Base-by-base conservation (phyloP, 1,284 basidiomycete genomes). In the Irpex sp. region DNA sequence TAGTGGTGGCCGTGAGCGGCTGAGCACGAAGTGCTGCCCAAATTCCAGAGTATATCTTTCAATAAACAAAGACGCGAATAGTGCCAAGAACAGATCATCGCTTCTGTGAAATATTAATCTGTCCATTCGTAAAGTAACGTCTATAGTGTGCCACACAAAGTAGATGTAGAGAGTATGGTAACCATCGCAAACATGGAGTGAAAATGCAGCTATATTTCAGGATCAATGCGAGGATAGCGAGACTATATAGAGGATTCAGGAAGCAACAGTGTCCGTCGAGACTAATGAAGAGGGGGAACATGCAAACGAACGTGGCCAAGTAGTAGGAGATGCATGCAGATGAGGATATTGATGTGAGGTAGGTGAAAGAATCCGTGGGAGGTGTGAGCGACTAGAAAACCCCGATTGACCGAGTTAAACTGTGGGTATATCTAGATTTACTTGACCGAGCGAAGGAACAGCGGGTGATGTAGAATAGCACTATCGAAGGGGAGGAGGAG, bases 381-480 rank as follows among this genome's bases (percentile, higher is more conserved):
- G 31, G 53, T 53, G 56, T 57, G 58, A 51, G 46, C 53, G 47
- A 49, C 43, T 55, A 55, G 57, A 53, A 35, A 59, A 63, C 64
- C 62, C 64, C 56, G 62, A 63, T 61, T 59, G 61, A 57, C 61
- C 63, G 59, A 65, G 60, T 61, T 67, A 63, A 62, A 63, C 63
- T 67, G 66, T 64, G 62, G 66, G 63, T 64, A 67, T 67, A 67
- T 67, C 66, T 67, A 67, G 66, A 63, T 67, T 61, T 51, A 61
- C 53, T 62, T 67, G 65, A 57, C 60, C 60, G 57, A 56, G 50
- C 49, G 58, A 58, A 56, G 31, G 31, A 53, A 46, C 35, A 33
- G 57, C 39, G 57, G 51, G 46, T 37, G 49, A 35, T 31, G 35
- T 19, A 21, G 36, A 61, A 60, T 57, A 61, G 62, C 62, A 62